Evolutionary conservation across 2,329 filamentous ascomycete species (phyloP), one percentile per base, ranked within the genome.

Genomic region (Sporothrix pallida): DNA sequence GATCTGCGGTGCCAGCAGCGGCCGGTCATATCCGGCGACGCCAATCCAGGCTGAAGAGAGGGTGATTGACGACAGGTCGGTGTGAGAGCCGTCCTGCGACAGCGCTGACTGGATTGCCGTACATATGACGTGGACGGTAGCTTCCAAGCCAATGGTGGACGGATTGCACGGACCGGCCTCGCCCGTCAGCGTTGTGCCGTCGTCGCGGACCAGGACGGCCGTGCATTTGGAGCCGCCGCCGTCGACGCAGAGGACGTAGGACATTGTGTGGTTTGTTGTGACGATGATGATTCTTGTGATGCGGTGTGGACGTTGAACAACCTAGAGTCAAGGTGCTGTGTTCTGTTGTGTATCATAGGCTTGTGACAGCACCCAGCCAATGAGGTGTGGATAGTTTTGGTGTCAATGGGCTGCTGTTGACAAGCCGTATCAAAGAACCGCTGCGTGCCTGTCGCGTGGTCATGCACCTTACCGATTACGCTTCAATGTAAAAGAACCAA

Each of bases 201-300:
- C 71, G 0, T 72, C 71, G 17, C 79, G 78, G 5, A 81, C 73
- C 12, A 83, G 73, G 2, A 79, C 79, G n/a, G 83, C 83, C 23
- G 81, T 82, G 74, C 83, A 84, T 74, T 83, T 84, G 2, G 79
- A 83, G 0, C 83, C 83, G 17, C 83, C 83, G 0, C 82, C 83
- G 76, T 85, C 83, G 20, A 84, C 79, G 44, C 70, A 71, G 23
- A 71, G 70, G 12, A 63, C 37, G 17, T 71, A 71, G 6, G 31
- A 37, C 31, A 37, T 37, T 37, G 31, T 37, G 12, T n/a, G 50
- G 6, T 62, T 37, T n/a, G 10, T n/a, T 42, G 58, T 26, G 23
- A 26, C 23, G 23, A 26, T 26, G 23, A 26, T 26, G 23, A 26
- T 26, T 26, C 23, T 26, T 26, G 23, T 26, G 23, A 26, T 26